phyloP scores from a whole-genome alignment of 371 early-diverging fungal genomes.

The Cokeromyces recurvatus region DNA sequence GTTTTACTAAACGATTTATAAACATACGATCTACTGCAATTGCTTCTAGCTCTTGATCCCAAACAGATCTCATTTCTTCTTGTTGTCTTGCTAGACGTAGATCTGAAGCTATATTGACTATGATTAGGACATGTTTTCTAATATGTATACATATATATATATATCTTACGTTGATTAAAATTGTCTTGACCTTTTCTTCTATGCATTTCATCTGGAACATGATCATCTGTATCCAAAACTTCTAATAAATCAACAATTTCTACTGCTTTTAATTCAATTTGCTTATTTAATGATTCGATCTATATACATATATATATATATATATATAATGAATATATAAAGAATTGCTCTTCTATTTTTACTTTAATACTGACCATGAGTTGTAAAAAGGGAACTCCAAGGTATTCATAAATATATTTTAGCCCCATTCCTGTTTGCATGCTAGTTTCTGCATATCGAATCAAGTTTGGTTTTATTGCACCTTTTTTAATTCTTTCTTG shows the following conservation, averaged over 20 bases:
- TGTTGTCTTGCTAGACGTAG: slow-evolving; percentile 31
- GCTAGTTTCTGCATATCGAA: slow-evolving; percentile 58
- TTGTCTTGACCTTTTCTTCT: slow-evolving; percentile 40
- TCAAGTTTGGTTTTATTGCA: slow-evolving; percentile 49
- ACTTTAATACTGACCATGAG: slow-evolving; percentile 32
- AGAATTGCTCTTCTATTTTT: too few relatives aligned
- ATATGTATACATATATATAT: not conserved
- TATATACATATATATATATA: too few relatives aligned
- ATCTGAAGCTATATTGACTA: slow-evolving; percentile 21
- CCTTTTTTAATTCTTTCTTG: slow-evolving; percentile 37
- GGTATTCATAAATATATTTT: slow-evolving; percentile 56
- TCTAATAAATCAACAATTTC: slow-evolving; percentile 40
- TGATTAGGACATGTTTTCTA: not conserved
- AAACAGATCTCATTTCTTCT: slow-evolving; percentile 30
- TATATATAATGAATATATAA: too few relatives aligned
- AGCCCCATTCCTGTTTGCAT: slow-evolving; percentile 60
- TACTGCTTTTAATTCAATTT: slow-evolving; percentile 39
- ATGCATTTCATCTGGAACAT: slow-evolving; percentile 36
- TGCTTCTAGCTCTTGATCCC: slow-evolving; percentile 37
- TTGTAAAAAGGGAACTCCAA: slow-evolving; percentile 61
- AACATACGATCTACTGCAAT: slow-evolving; percentile 38
- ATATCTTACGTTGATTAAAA: slow-evolving; percentile 37
- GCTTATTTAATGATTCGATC: slow-evolving; percentile 55
- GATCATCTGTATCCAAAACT: slow-evolving; percentile 23
- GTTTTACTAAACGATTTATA: too few relatives aligned